Conservation (phyloP, 164 flowering plant genomes). For the Hamamelis virginiana region DNA sequence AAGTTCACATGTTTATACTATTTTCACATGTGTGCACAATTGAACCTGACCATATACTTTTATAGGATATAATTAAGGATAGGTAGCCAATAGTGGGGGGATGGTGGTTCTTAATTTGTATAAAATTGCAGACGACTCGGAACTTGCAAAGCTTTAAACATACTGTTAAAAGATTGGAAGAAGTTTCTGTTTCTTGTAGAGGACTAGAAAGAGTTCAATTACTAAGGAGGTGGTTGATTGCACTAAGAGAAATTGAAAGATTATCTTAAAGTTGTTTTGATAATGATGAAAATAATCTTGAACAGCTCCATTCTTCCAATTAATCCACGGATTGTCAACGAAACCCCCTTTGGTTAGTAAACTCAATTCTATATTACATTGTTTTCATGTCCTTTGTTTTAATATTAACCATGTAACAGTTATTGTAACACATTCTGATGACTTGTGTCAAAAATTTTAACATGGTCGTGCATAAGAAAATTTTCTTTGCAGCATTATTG, state of each 20-base stretch:
- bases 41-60: too few relatives aligned
- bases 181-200: conserved; percentile 75
- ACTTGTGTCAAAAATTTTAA: neutral
- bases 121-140: conserved; percentile 43
- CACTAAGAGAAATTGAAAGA: conserved; percentile 71
- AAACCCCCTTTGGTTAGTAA: conserved; percentile 51
- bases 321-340: conserved; percentile 53
- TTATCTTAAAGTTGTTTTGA: conserved; percentile 18
- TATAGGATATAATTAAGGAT: too few relatives aligned
- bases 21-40: too few relatives aligned
- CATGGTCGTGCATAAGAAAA: neutral
- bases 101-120: neutral
- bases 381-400: too few relatives aligned
- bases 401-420: too few relatives aligned
- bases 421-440: neutral
- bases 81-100: too few relatives aligned
- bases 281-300: conserved; percentile 22
- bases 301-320: conserved; percentile 34
- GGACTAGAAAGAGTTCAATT: too few relatives aligned
- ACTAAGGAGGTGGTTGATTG: conserved; percentile 85
- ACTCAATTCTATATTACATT: neutral
- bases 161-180: conserved; percentile 73
- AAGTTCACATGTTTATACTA: too few relatives aligned
- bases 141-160: conserved; percentile 52
- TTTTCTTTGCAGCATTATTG: neutral